Evolutionary conservation across 257 asterid genomes (phyloP).

Genomic region (Jasminum sambac): DNA sequence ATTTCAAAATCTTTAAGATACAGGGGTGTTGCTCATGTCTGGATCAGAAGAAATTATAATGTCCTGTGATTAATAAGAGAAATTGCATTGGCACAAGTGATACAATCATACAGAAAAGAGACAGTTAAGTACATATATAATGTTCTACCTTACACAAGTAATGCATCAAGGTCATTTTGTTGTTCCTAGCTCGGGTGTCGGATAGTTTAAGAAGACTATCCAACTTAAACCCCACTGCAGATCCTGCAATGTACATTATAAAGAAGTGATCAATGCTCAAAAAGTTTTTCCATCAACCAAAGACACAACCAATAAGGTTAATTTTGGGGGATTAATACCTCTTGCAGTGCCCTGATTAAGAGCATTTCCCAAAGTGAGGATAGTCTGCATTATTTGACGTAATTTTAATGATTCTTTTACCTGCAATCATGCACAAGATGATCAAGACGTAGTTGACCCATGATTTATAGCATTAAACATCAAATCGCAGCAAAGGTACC

Average conservation of each 20-base stretch:
- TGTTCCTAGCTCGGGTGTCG: constrained; percentile 97
- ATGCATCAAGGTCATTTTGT: constrained; percentile 97
- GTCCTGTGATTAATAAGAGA: constrained; percentile 1
- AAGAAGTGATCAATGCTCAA: constrained; percentile 24
- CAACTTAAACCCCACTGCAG: constrained; percentile 97
- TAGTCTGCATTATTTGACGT: constrained; percentile 96
- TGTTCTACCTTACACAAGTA: constrained; percentile 85
- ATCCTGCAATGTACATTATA: constrained; percentile 51
- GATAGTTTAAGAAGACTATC: constrained; percentile 98
- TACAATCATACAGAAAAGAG: constrained; percentile 16
- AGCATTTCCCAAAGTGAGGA: constrained; percentile 95
- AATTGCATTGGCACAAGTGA: constrained; percentile 16
- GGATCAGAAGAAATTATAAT: constrained; percentile 2
- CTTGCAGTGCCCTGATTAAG: constrained; percentile 98
- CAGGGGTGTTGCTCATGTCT: neutral
- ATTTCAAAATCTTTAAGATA: neutral
- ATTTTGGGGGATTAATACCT: constrained; percentile 48
- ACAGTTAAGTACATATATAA: constrained; percentile 18
- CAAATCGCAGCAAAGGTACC: constrained; percentile 45
- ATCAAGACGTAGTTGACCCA: constrained; percentile 28
- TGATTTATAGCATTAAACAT: constrained; percentile 20
- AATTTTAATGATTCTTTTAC: constrained; percentile 83
- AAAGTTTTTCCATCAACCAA: constrained; percentile 20
- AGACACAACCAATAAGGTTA: constrained; percentile 11
- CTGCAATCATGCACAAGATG: constrained; percentile 43